Evolutionary conservation across 257 asterid species (phyloP), one percentile per base, ranked within the genome.

Genomic region (Rubia yunnanensis): DNA sequence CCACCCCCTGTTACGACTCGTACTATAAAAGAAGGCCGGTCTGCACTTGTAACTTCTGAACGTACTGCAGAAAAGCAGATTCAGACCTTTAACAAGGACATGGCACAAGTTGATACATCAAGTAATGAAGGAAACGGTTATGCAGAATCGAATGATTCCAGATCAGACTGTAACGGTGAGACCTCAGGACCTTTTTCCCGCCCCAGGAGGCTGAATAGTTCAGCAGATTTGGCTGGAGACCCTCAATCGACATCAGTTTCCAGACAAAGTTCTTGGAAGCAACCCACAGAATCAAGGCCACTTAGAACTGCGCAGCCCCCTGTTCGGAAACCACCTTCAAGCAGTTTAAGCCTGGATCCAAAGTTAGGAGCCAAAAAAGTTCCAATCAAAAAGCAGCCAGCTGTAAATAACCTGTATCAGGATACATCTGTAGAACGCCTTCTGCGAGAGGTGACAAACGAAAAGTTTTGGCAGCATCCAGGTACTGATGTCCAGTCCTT

Each of bases 351-450:
- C 20, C 28, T 58, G 66, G 96, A 91, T 53, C 68, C 80, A 15
- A 90, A 86, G 80, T 63, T 82, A 66, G 81, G 88, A 52, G 70
- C 72, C 18, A 92, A 88, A 71, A 92, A 83, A 58, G 49, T 80
- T 74, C 94, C 96, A 67, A 65, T 86, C 36, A 94, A 85, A 81
- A 94, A 94, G 81, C 96, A 36, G 73, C 70, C 72, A 69, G 24
- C 69, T 18, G 62, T 74, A 60, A 84, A 78, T 76, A 81, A 81
- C 72, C 82, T 49, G 67, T 86, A 87, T 73, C 96, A 86, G 68
- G 98, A 94, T 74, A 77, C 99, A 66, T 90, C 98, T 20, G 95
- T 94, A 68, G 99, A 94, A 73, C 98, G 99, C 32, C 94, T 94
- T 68, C 66, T 86, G 67, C 96, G 98, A 5, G 99, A 94, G 84